Percentiles rank a stretch among this genome's conserved stretches.
phyloP scores from a whole-genome alignment of 495 filamentous ascomycete genomes.

The Podospora pseudopauciseta region DNA sequence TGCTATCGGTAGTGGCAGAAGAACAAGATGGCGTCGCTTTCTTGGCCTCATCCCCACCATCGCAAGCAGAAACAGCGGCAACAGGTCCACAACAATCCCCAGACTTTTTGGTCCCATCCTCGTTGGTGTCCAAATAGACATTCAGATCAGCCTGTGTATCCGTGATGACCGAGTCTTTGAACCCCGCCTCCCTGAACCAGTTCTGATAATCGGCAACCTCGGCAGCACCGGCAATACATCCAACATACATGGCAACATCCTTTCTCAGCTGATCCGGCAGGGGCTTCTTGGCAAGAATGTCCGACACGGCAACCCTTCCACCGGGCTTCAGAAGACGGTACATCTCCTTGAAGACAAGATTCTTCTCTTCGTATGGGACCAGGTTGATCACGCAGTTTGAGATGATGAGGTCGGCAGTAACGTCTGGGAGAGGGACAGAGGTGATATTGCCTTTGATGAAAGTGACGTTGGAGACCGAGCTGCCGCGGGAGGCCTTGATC shows the following conservation, averaged over 20 bases:
- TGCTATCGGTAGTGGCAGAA: slow-evolving; percentile 1
- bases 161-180: slow-evolving; percentile 53
- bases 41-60: neutral
- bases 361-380: slow-evolving; percentile 56
- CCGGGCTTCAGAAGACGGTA: slow-evolving; percentile 57
- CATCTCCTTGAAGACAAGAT: slow-evolving; percentile 57
- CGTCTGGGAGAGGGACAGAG: slow-evolving; percentile 42
- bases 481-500: slow-evolving; percentile 33
- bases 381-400: slow-evolving; percentile 61
- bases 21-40: slow-evolving; percentile 1
- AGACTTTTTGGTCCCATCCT: slow-evolving; percentile 22
- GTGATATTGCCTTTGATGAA: slow-evolving; percentile 57
- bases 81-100: slow-evolving; percentile 6
- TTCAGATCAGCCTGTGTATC: slow-evolving; percentile 56
- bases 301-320: slow-evolving; percentile 61
- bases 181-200: slow-evolving; percentile 53
- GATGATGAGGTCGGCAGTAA: slow-evolving; percentile 56
- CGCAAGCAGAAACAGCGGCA: neutral
- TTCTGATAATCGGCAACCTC: slow-evolving; percentile 51
- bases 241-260: slow-evolving; percentile 54
- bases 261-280: slow-evolving; percentile 48
- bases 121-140: slow-evolving; percentile 47
- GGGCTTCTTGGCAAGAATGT: slow-evolving; percentile 55
- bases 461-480: slow-evolving; percentile 29
- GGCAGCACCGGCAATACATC: slow-evolving; percentile 60